phyloP scores from a whole-genome alignment of 2,329 filamentous ascomycete genomes.

The Orbilia javanica region DNA sequence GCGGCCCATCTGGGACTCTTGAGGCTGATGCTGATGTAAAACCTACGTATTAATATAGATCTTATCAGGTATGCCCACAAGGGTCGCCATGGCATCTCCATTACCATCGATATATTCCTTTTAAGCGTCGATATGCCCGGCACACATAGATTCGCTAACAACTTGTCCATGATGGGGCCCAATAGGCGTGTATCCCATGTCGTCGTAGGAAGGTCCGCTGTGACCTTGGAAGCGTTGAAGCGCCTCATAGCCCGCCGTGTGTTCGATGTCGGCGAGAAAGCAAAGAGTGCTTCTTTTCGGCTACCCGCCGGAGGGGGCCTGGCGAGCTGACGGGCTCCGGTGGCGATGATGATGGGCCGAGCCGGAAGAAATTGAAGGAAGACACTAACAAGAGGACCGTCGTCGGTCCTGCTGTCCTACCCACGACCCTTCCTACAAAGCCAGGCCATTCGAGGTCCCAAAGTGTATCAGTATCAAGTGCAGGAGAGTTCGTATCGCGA shows the following conservation, averaged over 20 bases:
- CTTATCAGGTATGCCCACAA: conserved; percentile 49
- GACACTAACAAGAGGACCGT: conserved; percentile 42
- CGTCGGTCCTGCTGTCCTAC: conserved; percentile 52
- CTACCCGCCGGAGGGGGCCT: conserved; percentile 85
- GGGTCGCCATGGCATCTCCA: not conserved
- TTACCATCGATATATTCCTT: not conserved
- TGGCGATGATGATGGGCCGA: conserved; percentile 64
- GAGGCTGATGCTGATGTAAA: conserved; percentile 34
- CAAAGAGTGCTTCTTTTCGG: conserved; percentile 97
- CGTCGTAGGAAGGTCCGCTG: conserved; percentile 71
- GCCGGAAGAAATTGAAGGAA: conserved; percentile 57
- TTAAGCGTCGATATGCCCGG: conserved; percentile 8
- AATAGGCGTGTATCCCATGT: conserved; percentile 69
- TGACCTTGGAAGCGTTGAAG: conserved; percentile 81
- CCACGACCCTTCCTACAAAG: conserved; percentile 68
- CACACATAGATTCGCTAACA: conserved; percentile 26
- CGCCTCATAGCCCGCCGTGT: conserved; percentile 92
- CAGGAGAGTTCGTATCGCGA: conserved; percentile 64
- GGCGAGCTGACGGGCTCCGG: conserved; percentile 72
- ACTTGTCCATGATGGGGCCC: not conserved
- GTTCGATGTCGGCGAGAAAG: conserved; percentile 92
- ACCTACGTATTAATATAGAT: conserved; percentile 28
- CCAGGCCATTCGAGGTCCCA: conserved; percentile 62
- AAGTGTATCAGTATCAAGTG: conserved; percentile 44
- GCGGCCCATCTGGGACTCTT: conserved; percentile 3